Percentiles rank a stretch among this genome's conserved stretches.
Evolutionary conservation across 441 rosid genomes (phyloP).

Genomic region (Breynia disticha): DNA sequence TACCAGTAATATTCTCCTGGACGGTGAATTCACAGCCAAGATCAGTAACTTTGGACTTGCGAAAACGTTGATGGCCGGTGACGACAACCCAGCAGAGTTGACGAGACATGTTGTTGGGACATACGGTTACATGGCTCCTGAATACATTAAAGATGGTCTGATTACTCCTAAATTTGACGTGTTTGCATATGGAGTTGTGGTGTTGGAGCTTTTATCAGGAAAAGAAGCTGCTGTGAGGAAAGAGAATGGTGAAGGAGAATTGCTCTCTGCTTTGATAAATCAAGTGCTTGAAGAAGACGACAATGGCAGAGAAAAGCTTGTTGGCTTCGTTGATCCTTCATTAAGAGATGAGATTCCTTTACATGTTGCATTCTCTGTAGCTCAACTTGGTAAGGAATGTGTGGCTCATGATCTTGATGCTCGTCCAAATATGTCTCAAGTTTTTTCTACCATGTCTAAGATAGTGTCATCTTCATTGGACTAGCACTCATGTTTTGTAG

Average conservation of each 20-base stretch:
- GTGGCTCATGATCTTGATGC: background rate
- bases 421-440: conserved; percentile 4
- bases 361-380: conserved; percentile 1
- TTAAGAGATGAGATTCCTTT: background rate
- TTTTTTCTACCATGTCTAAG: background rate
- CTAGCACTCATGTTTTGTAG: too few relatives aligned
- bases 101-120: conserved; percentile 82
- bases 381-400: background rate
- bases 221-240: conserved; percentile 3
- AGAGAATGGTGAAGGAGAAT: conserved; percentile 5
- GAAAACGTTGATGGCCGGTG: conserved; percentile 38
- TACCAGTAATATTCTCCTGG: conserved; percentile 66
- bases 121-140: conserved; percentile 85
- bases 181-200: conserved; percentile 13
- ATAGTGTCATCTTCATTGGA: background rate
- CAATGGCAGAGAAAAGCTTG: background rate
- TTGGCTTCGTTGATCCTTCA: background rate
- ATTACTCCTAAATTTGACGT: conserved; percentile 10
- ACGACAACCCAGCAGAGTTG: conserved; percentile 27
- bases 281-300: background rate
- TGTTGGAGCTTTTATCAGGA: conserved; percentile 15
- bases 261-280: background rate
- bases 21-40: conserved; percentile 61
- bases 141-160: conserved; percentile 29
- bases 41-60: conserved; percentile 71